Base-by-base conservation (phyloP, 164 flowering plant genomes). In the Chloranthus sessilifolius region DNA sequence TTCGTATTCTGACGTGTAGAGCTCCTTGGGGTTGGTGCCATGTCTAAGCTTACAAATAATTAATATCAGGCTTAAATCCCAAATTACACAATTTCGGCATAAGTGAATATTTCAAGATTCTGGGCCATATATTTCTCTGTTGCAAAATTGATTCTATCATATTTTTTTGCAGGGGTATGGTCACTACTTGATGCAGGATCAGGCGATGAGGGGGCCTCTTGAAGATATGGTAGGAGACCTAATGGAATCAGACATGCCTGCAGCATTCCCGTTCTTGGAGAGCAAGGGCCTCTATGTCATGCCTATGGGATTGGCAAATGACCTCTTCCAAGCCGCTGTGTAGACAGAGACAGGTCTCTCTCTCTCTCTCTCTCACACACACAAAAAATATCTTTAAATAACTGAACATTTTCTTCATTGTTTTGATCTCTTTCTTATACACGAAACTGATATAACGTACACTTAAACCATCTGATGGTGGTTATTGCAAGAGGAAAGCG, bases 101-200 rank as follows among this genome's bases (percentile, higher is more conserved):
- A n/a, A n/a, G n/a, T n/a, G n/a, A n/a, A n/a, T n/a, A n/a, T n/a
- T n/a, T n/a, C n/a, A n/a, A n/a, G n/a, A n/a, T n/a, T n/a, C n/a
- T n/a, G n/a, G n/a, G n/a, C n/a, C n/a, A n/a, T n/a, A n/a, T n/a
- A n/a, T n/a, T n/a, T n/a, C n/a, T n/a, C n/a, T n/a, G n/a, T n/a
- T n/a, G n/a, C n/a, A n/a, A n/a, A n/a, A n/a, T n/a, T n/a, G 40
- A 25, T 58, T 17, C 11, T 58, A n/a, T n/a, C n/a, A n/a, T n/a
- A n/a, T n/a, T n/a, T n/a, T n/a, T n/a, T 31, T 65, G 47, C 70
- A 84, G 92, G 88, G 82, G 21, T 68, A 52, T 47, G 82, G 85
- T 15, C 79, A 74, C 66, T 72, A 71, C 56, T 37, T 55, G 16
- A 23, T 50, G 17, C 58, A 70, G 22, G 75, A 72, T 16, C 58